A percentile compares a stretch with the other conserved stretches of the same genome.
Conservation (phyloP, 352 stramenopile species). For the Phytopythium mirpurense region DNA sequence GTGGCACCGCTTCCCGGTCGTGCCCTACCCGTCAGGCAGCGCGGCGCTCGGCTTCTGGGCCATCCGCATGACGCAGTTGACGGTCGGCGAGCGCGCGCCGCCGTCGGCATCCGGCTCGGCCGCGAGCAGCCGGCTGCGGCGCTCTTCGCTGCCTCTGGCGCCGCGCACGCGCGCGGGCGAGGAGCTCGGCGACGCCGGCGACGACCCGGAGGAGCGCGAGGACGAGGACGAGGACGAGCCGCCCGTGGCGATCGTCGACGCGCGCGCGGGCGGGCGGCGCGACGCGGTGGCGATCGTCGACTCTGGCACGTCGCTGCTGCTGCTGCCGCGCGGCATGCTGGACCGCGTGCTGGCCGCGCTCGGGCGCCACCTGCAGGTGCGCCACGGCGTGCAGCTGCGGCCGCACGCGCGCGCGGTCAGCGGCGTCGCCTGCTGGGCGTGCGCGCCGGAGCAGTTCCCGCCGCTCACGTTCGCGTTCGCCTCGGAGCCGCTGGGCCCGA, state of each 20-base stretch:
- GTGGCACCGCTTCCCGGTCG: slow-evolving; percentile 50
- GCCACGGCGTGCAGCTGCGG: slow-evolving; percentile 19
- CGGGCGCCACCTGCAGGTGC: slow-evolving; percentile 22
- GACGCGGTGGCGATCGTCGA: slow-evolving; percentile 45
- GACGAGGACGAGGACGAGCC: background rate
- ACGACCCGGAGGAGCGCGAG: background rate
- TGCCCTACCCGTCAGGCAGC: slow-evolving; percentile 30
- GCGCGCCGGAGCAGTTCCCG: slow-evolving; percentile 48
- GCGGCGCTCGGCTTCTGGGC: slow-evolving; percentile 49
- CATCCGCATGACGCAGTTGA: slow-evolving; percentile 33
- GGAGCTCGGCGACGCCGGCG: background rate
- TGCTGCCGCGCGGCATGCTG: slow-evolving; percentile 44
- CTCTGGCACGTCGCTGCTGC: slow-evolving; percentile 57
- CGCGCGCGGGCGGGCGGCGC: background rate
- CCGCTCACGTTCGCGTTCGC: slow-evolving; percentile 39
- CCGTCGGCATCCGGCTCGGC: background rate
- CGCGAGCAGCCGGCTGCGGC: background rate
- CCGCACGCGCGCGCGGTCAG: slow-evolving; percentile 24
- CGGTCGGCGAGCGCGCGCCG: slow-evolving; percentile 15
- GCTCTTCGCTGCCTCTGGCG: background rate
- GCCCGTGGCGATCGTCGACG: background rate
- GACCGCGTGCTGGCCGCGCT: slow-evolving; percentile 32
- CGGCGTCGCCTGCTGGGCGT: slow-evolving; percentile 36
- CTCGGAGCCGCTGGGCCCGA: slow-evolving; percentile 1
- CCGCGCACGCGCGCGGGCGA: slow-evolving; percentile 5